A percentile compares a stretch with the other conserved stretches of the same genome.
Conservation (phyloP, 345 rosid species). For the Ceriops zippeliana region DNA sequence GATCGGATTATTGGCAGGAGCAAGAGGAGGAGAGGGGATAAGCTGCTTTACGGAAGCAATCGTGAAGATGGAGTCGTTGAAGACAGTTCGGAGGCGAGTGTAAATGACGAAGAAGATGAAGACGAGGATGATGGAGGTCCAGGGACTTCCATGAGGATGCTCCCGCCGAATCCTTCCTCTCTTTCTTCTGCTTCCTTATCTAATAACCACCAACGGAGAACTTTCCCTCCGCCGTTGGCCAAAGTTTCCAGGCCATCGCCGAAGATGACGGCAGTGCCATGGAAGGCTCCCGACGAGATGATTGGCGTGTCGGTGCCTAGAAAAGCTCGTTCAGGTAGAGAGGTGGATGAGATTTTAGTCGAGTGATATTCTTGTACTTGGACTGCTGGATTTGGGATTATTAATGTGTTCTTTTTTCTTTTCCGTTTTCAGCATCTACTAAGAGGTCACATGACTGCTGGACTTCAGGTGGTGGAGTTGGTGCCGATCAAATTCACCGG, state of each 20-base stretch:
- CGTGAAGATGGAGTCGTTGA: conserved; percentile 65
- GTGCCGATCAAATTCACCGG: conserved; percentile 62
- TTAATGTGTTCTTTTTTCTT: not conserved
- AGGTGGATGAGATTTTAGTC: conserved; percentile 50
- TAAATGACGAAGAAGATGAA: conserved; percentile 81
- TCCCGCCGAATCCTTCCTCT: conserved; percentile 55
- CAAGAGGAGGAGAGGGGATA: conserved; percentile 79
- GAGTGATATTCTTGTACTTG: no score
- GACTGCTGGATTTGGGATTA: conserved; percentile 7
- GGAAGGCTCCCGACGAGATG: conserved; percentile 94
- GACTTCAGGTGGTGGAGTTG: conserved; percentile 43
- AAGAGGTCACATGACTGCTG: conserved; percentile 92
- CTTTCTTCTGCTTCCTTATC: conserved; percentile 46
- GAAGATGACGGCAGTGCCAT: conserved; percentile 30
- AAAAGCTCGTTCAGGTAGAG: conserved; percentile 99
- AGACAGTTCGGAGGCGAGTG: conserved; percentile 86
- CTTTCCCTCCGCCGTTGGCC: conserved; percentile 54
- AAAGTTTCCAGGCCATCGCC: conserved; percentile 58
- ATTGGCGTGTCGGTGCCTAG: conserved; percentile 97
- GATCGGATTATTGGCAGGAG: conserved; percentile 73
- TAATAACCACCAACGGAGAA: conserved; percentile 55
- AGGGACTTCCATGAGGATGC: conserved; percentile 51
- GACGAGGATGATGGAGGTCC: conserved; percentile 54
- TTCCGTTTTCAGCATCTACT: conserved; percentile 51
- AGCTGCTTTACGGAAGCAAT: conserved; percentile 58